Percentiles rank a stretch among this genome's conserved stretches.
Conservation (phyloP, 1,139 yeast genomes). For the Hanseniaspora gamundiae region DNA sequence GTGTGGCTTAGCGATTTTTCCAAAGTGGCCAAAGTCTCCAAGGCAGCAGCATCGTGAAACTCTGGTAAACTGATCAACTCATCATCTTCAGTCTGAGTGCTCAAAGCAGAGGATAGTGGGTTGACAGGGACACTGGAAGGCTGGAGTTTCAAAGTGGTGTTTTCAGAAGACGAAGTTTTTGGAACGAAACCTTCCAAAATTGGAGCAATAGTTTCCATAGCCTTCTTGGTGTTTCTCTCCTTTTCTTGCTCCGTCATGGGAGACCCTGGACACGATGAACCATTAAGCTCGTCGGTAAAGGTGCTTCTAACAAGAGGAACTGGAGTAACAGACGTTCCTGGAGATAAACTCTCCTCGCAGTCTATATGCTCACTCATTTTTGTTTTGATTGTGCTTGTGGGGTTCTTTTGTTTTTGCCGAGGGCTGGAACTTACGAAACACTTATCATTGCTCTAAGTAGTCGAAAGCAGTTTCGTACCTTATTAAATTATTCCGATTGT, state of each 20-base stretch:
- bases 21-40: constrained; percentile 9
- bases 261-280: constrained; percentile 1
- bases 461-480: no score
- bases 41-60: constrained; percentile 4
- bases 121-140: constrained; percentile 21
- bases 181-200: constrained; percentile 62
- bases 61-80: constrained; percentile 2
- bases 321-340: constrained; percentile 36
- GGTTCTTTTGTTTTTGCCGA: no score
- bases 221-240: constrained; percentile 32
- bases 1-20: constrained; percentile 17
- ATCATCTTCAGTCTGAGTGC: constrained; percentile 15
- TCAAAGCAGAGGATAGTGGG: constrained; percentile 8
- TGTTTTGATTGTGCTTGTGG: no score
- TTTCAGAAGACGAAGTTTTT: constrained; percentile 53
- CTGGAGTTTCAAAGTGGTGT: constrained; percentile 27
- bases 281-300: not conserved
- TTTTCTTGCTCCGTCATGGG: constrained; percentile 25
- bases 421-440: no score
- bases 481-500: no score
- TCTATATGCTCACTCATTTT: no score
- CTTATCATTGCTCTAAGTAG: no score
- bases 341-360: constrained; percentile 31
- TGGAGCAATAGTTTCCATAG: constrained; percentile 72
- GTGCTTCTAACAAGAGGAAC: not conserved